Conservation (phyloP, 805 yeast species). For the Saccharomycopsis sp. region DNA sequence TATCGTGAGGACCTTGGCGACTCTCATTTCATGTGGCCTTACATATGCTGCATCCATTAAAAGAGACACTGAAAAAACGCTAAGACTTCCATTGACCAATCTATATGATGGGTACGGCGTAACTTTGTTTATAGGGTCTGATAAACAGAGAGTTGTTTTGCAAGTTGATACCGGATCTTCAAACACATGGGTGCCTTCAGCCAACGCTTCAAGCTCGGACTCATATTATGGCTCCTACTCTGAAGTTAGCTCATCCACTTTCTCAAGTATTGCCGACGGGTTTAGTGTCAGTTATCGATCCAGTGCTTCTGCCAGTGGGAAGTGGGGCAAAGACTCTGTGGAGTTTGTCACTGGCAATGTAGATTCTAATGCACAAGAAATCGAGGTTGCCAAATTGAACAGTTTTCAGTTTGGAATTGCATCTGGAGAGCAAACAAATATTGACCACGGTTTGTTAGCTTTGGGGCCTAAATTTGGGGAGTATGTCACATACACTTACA, state of each 20-base stretch:
- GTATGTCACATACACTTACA: slow-evolving; percentile 26
- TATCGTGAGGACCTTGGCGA: neutral
- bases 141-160: slow-evolving; percentile 14
- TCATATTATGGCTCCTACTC: slow-evolving; percentile 34
- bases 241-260: slow-evolving; percentile 29
- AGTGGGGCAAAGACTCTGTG: neutral
- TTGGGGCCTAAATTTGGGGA: slow-evolving; percentile 68
- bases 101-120: slow-evolving; percentile 1
- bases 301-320: neutral
- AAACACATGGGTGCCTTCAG: slow-evolving; percentile 27
- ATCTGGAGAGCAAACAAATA: slow-evolving; percentile 4
- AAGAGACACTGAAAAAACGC: neutral
- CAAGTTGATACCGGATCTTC: slow-evolving; percentile 31
- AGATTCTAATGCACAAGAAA: neutral
- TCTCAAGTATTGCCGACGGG: slow-evolving; percentile 11
- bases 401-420: neutral
- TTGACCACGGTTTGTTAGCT: slow-evolving; percentile 59
- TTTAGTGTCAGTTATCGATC: neutral
- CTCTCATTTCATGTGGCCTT: neutral
- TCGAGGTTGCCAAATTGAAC: neutral
- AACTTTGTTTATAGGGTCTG: slow-evolving; percentile 10
- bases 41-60: neutral
- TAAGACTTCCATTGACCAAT: neutral
- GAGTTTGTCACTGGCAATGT: neutral
- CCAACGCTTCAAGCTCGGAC: slow-evolving; percentile 2